A percentile compares a stretch with the other conserved stretches of the same genome.
Evolutionary conservation across 2,329 filamentous ascomycete genomes (phyloP).

Genomic region (Zopfia rhizophila): DNA sequence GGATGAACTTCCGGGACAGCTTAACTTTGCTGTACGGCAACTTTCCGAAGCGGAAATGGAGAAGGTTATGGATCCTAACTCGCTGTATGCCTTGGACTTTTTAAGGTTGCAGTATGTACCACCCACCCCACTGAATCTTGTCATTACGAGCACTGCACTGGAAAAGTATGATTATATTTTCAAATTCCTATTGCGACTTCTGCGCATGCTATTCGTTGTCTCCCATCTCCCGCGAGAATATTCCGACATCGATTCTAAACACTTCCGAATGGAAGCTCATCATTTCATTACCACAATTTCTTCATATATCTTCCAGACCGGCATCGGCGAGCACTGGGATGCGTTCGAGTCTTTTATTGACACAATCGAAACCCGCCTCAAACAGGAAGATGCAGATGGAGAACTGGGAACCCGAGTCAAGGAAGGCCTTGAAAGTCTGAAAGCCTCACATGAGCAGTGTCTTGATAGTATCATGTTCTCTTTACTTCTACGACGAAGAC

Average conservation of each 20-base stretch:
- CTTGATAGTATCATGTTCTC: conserved; percentile 80
- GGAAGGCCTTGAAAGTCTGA: conserved; percentile 73
- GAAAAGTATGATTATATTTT: conserved; percentile 89
- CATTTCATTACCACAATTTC: conserved; percentile 80
- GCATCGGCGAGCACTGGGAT: conserved; percentile 78
- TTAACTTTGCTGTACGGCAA: conserved; percentile 78
- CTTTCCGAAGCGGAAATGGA: conserved; percentile 82
- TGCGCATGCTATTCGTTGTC: conserved; percentile 82
- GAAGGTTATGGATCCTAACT: conserved; percentile 82
- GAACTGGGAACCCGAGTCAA: conserved; percentile 58
- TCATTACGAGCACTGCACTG: conserved; percentile 77
- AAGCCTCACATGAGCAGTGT: conserved; percentile 75
- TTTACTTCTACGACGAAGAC: conserved; percentile 77
- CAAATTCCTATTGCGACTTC: conserved; percentile 77
- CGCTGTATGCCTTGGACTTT: conserved; percentile 92
- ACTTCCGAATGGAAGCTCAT: conserved; percentile 78
- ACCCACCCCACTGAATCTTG: conserved; percentile 73
- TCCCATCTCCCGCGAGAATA: conserved; percentile 49
- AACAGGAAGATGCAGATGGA: conserved; percentile 54
- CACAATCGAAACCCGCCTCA: conserved; percentile 68
- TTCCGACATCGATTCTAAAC: conserved; percentile 28
- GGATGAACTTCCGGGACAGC: conserved; percentile 55
- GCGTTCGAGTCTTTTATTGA: conserved; percentile 74
- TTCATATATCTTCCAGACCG: conserved; percentile 82
- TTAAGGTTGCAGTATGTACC: conserved; percentile 86